Evolutionary conservation across 371 early-diverging fungal genomes (phyloP).

Genomic region (Haplosporangium sp.): DNA sequence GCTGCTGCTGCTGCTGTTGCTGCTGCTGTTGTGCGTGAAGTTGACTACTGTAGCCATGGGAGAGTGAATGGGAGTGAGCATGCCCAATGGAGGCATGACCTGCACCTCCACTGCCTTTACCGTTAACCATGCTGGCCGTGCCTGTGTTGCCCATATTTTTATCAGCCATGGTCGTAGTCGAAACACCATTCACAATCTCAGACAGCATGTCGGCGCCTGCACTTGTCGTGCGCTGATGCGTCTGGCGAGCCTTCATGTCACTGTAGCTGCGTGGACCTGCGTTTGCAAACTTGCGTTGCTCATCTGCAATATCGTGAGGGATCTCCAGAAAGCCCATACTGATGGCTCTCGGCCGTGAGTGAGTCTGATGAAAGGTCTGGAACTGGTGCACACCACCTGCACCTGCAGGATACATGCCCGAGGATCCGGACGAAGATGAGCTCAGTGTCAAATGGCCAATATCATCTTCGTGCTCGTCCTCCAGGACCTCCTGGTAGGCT

Average conservation of each 20-base stretch:
- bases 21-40: conserved; percentile 24
- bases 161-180: background rate
- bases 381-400: conserved; percentile 63
- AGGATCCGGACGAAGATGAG: conserved; percentile 54
- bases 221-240: conserved; percentile 59
- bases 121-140: background rate
- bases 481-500: conserved; percentile 61
- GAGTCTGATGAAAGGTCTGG: conserved; percentile 53
- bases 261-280: conserved; percentile 53
- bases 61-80: conserved; percentile 35
- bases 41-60: conserved; percentile 34
- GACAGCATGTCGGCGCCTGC: conserved; percentile 61
- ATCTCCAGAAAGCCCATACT: conserved; percentile 71
- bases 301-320: conserved; percentile 49
- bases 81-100: background rate
- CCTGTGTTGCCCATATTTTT: background rate
- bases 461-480: conserved; percentile 51
- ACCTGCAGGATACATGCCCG: conserved; percentile 55
- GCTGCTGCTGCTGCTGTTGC: conserved; percentile 28
- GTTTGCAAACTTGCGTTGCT: conserved; percentile 53
- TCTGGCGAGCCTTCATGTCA: conserved; percentile 53
- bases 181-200: conserved; percentile 50
- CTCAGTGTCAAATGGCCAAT: conserved; percentile 47
- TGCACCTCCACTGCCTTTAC: background rate
- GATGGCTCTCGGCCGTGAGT: conserved; percentile 68